Percentiles rank a stretch among this genome's conserved stretches.
Conservation (phyloP, 768 basidiomycete genomes). For the Tricholoma sp. region DNA sequence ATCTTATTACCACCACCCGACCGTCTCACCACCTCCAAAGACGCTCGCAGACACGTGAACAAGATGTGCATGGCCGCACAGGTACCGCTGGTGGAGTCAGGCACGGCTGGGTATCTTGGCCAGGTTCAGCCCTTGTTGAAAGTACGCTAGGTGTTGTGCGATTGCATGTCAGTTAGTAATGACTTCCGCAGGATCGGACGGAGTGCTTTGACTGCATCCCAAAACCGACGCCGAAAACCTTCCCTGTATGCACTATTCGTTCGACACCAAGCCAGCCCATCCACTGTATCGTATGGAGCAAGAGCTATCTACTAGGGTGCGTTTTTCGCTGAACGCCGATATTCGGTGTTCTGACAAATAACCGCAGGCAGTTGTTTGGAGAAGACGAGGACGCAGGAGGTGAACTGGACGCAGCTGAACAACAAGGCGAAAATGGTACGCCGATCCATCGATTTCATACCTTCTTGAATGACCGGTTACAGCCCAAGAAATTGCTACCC, state of each 20-base stretch:
- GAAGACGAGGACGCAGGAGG: slow-evolving; percentile 79
- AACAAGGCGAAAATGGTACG: slow-evolving; percentile 88
- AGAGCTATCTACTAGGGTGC: slow-evolving; percentile 91
- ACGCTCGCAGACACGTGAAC: slow-evolving; percentile 94
- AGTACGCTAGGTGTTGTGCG: slow-evolving; percentile 33
- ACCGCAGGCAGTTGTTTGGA: slow-evolving; percentile 82
- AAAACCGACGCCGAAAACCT: slow-evolving; percentile 90
- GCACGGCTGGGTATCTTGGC: slow-evolving; percentile 94
- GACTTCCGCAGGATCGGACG: slow-evolving; percentile 57
- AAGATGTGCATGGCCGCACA: slow-evolving; percentile 94
- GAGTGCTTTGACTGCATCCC: slow-evolving; percentile 97
- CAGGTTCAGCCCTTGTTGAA: slow-evolving; percentile 94
- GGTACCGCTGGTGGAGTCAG: slow-evolving; percentile 91
- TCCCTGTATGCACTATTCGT: slow-evolving; percentile 96
- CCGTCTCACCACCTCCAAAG: slow-evolving; percentile 32
- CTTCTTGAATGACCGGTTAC: not conserved
- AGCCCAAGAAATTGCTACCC: slow-evolving; percentile 88
- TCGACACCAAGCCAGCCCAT: slow-evolving; percentile 96
- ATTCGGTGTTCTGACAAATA: slow-evolving; percentile 2
- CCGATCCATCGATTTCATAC: slow-evolving; percentile 11
- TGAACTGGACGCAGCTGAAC: slow-evolving; percentile 90
- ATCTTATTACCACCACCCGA: not conserved
- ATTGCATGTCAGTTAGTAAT: not conserved
- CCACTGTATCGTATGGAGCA: slow-evolving; percentile 99
- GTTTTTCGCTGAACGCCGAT: slow-evolving; percentile 19